Base-by-base conservation (phyloP, 306 rosid genomes). In the Acacia confusa region DNA sequence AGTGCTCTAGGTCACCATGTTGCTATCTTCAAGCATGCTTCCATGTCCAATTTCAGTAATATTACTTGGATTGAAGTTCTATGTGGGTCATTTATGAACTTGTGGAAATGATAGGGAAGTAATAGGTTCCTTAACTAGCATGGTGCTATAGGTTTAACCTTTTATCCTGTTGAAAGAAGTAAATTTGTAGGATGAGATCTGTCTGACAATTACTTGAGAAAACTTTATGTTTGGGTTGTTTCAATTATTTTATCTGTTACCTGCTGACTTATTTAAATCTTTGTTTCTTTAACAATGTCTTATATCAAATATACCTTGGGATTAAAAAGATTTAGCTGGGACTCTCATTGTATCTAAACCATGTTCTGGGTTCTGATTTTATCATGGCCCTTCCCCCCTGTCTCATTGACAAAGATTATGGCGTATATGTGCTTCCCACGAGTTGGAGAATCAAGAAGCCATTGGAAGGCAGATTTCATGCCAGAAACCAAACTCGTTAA, bases 121-220 rank as follows among this genome's bases (percentile, higher is more conserved):
- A 6, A 40, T 25, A 63, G 20, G 36, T 27, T 63, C 68, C 36
- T 63, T 27, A 63, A 1, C 40, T 27, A 63, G 38, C n/a, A 28
- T 63, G 38, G 40, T 19, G 78, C 44, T 68, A 44, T 70, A 67
- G 25, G 45, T 67, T 78, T 70, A 53, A 27, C 3, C 68, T 61
- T 61, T 61, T 5, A 14, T 25, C 68, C 68, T 61, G 8, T 61
- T 61, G 17, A 27, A 61, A 27, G 34, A 25, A 9, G 38, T 13
- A 27, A 16, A 19, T 13, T 61, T 61, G 38, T 27, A 9, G 68
- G 69, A 63, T 13, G 72, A 43, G 40, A 68, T 72, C 43, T 66
- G 41, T 48, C 34, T 20, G 15, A 14, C 34, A 25, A 55, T 45
- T 68, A 9, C 75, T 81, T 17, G 79, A 78, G 53, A 76, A 74